Base-by-base conservation (phyloP, 2,329 filamentous ascomycete species). In the Amauroascus niger region DNA sequence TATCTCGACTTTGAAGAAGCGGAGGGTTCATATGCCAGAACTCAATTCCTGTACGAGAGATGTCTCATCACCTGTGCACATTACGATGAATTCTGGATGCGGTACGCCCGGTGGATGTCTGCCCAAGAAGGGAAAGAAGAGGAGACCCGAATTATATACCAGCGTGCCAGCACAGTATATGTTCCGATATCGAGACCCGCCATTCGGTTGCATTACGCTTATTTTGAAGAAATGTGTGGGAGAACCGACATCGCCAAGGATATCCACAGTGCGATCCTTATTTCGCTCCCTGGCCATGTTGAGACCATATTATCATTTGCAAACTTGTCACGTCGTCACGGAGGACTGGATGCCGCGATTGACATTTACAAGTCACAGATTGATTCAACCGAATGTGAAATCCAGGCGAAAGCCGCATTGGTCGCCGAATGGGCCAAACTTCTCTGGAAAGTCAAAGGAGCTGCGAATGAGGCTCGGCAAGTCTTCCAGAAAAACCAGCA, bases 31-130 rank as follows among this genome's bases (percentile, higher is more conserved):
- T 88, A 83, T 60, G 71, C 76, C 13, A 81, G 93, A 55, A 84
- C 79, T 44, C 80, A 86, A 5, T 93, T 93, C 64, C 73, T 98
- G 30, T 97, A 98, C 67, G 93, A 98, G 74, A 84, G 93, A 49
- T 97, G 90, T 63, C 72, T 98, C 50, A 88, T 95, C 33, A 91
- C 88, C 0, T 94, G 88, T 64, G 91, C 93, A 14, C 86, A 94
- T 61, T 96, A 98, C 66, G 91, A 97, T 48, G 91, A 97, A 66
- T 95, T 97, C 69, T 98, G 93, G 93, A 82, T 95, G 63, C 86
- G 93, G n/a, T 98, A 95, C 69, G 88, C 86, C 14, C 79, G 91
- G 39, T 98, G 93, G 93, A 95, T 96, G 87, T 78, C 80, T 55
- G 82, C 82, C 0, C 87, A 95, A 65, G 72, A 81, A 1, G 82